Evolutionary conservation across 2,329 filamentous ascomycete genomes (phyloP).

Genomic region (Hymenoscyphus fraxineus): DNA sequence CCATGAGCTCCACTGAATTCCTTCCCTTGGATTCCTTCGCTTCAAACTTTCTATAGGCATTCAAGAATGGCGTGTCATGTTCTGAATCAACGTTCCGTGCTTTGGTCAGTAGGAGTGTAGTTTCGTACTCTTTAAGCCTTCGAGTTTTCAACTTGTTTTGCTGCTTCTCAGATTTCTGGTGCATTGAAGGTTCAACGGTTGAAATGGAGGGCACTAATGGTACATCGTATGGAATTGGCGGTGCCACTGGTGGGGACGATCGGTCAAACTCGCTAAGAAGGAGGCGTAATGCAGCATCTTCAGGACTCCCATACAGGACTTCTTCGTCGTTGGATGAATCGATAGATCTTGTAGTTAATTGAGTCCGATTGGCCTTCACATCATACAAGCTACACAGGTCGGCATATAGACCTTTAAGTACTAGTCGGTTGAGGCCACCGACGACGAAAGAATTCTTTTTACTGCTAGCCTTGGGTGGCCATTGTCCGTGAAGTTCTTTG

Average conservation of each 20-base stretch:
- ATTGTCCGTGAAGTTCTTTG: conserved; percentile 63
- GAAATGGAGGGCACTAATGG: conserved; percentile 71
- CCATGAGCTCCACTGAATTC: conserved; percentile 61
- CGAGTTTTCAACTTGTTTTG: conserved; percentile 67
- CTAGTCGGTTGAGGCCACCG: conserved; percentile 78
- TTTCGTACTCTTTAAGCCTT: conserved; percentile 74
- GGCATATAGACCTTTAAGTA: conserved; percentile 76
- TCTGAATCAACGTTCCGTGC: conserved; percentile 76
- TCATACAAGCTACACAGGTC: conserved; percentile 89
- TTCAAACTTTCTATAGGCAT: conserved; percentile 69
- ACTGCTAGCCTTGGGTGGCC: conserved; percentile 87
- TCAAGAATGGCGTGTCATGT: conserved; percentile 58
- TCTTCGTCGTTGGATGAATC: conserved; percentile 53
- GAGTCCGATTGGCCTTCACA: conserved; percentile 74
- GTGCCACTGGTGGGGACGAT: conserved; percentile 82
- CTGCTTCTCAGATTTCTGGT: conserved; percentile 65
- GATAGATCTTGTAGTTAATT: conserved; percentile 73
- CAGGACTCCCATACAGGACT: conserved; percentile 51
- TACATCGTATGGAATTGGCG: conserved; percentile 85
- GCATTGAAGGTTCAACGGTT: conserved; percentile 60
- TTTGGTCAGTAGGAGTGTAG: conserved; percentile 70
- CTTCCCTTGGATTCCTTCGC: conserved; percentile 62
- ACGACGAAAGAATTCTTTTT: conserved; percentile 90
- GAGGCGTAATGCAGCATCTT: conserved; percentile 67
- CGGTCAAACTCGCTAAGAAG: conserved; percentile 86